Conservation (phyloP, 2,329 filamentous ascomycete genomes). For the Aspergillus fischeri region DNA sequence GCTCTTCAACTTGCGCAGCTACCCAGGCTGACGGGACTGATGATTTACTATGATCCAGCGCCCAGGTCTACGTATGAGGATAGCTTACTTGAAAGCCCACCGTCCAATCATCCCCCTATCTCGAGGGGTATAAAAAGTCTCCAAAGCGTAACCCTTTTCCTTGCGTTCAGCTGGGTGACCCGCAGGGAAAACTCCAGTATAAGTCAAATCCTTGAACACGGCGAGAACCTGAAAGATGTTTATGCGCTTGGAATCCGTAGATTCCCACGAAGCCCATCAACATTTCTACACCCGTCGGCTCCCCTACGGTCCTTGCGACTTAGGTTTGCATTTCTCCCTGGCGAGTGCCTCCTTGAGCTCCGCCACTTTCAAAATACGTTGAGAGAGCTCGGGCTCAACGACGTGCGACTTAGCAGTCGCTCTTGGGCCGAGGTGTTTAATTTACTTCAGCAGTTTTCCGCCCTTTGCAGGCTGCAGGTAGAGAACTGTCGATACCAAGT, state of each 20-base stretch:
- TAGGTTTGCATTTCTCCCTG: neutral
- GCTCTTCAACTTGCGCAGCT: neutral
- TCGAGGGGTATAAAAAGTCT: neutral
- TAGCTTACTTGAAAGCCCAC: neutral
- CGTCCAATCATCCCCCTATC: neutral
- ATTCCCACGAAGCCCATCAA: neutral
- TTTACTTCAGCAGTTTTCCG: neutral
- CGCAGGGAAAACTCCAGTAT: neutral
- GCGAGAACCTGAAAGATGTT: neutral
- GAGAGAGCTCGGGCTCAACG: neutral
- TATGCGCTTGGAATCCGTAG: neutral
- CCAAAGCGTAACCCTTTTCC: neutral
- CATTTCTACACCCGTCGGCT: neutral
- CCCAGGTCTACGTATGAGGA: too few species aligned
- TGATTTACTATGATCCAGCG: neutral
- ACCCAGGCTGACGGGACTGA: neutral
- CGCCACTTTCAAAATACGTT: neutral
- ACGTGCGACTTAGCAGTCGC: neutral
- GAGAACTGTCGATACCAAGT: neutral
- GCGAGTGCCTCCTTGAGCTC: neutral
- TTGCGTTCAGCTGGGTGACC: neutral
- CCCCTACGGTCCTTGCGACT: neutral
- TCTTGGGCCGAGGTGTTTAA: neutral
- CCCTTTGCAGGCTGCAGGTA: neutral
- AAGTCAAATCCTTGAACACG: neutral